Base-by-base conservation (phyloP, 106 monocot species). In the Chionographis japonica region DNA sequence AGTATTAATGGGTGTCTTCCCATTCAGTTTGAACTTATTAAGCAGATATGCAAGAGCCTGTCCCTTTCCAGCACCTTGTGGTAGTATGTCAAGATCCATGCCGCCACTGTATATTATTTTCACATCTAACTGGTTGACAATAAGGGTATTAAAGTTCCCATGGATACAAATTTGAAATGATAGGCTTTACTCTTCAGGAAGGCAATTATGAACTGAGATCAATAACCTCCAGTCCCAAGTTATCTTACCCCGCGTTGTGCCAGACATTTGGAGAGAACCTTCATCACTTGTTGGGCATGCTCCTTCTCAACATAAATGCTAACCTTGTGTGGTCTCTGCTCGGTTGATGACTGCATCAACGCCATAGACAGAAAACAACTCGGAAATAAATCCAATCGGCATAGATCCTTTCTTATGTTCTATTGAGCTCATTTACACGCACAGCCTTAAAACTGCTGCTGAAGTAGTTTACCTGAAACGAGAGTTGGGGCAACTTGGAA, bases 51-150 rank as follows among this genome's bases (percentile, higher is more conserved):
- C 77, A 75, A 95, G 86, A 20, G 95, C 95, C 65, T 91, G 81
- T 27, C 95, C 95, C 75, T 95, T 95, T 40, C 95, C 95, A 14
- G 91, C 95, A 61, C 88, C 91, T 77, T 82, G 80, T 2, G 95
- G 86, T 65, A 95, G 74, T 60, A 95, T 73, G 68, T 95, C 95
- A 36, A 95, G 78, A 74, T 78, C 88, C 64, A 78, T 73, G 15
- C 95, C 91, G 14, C 83, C 81, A 67, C 95, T 95, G 50, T 86
- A 95, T 56, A 95, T 86, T 41, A 95, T 89, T 68, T 95, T 95
- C 65, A 91, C 88, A 77, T 95, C 84, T 64, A 95, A 69, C 95
- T 95, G 81, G 56, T 50, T 14, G 56, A 67, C 56, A 73, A 69
- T 35, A 35, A 72, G 39, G 38, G 41, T 60, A 75, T 13, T 37